Evolutionary conservation across 2,329 filamentous ascomycete genomes (phyloP), one percentile per base, ranked within the genome.

Genomic region (Aspergillus ibericus): DNA sequence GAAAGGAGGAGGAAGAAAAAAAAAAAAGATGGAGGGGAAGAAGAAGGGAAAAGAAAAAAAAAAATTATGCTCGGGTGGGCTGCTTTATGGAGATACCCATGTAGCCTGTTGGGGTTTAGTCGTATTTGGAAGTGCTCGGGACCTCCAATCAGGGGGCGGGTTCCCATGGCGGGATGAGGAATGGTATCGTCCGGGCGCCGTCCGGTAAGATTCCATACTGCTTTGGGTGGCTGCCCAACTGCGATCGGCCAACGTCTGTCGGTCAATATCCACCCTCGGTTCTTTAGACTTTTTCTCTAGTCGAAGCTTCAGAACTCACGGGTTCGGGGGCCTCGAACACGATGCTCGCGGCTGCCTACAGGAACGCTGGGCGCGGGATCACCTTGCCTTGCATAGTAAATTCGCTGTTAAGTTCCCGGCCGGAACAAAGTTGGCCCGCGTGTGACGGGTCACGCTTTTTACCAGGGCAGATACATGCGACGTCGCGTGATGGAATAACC

Each of bases 21-120:
- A 58, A 46, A 58, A 59, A 58, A 65, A 60, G 61, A 58, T 59
- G 46, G 48, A 58, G 52, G 56, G 58, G 56, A 32, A 42, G 49
- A 51, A 29, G 29, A 58, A n/a, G 58, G 12, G 18, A 12, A 13
- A 18, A 16, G n/a, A 44, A 32, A 56, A 38, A 27, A 56, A 56
- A 56, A 36, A 27, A 50, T 32, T 29, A 42, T 44, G 40, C 32
- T 29, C 25, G 36, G 51, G 51, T 53, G 51, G 51, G 51, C 16
- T 44, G 36, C 22, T 40, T 25, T 22, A 29, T 16, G 25, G 22
- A n/a, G 50, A 35, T 20, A 40, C 34, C 25, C 36, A 20, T 15
- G 29, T 44, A 44, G 36, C 51, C 36, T n/a, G 12, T 20, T 34
- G 22, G 6, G 38, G 51, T 13, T 27, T 53, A 53, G 51, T 38